Base-by-base conservation (phyloP, 2,329 filamentous ascomycete species). In the Beauveria varroae region DNA sequence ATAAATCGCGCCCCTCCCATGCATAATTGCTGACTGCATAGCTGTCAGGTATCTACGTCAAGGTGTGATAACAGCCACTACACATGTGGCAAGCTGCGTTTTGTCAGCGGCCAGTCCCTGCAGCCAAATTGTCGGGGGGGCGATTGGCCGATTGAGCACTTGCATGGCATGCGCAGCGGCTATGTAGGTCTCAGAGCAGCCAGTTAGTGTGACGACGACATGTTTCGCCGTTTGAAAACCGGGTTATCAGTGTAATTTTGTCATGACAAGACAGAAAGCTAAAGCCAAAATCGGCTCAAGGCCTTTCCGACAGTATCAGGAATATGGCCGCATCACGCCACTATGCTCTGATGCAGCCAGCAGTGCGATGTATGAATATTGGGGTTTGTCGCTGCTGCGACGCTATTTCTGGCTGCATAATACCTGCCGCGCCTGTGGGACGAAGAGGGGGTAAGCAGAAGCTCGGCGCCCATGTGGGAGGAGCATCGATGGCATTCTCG, bases 141-240 rank as follows among this genome's bases (percentile, higher is more conserved):
- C 37, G 71, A 67, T 72, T 70, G 72, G 37, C 57, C 37, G 71
- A 67, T 72, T 70, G 72, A 74, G 70, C 72, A 74, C 72, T 74
- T 73, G 72, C 73, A 74, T 75, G 68, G 71, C 67, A 72, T 73
- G 72, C 72, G 73, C 70, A 74, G 73, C 73, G 73, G 73, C 71
- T 74, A 75, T 75, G 73, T 74, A 72, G 67, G 68, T 71, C 68
- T 70, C 57, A 67, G 49, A 62, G 61, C 40, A 63, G 66, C 65
- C 66, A 59, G 41, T 28, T 57, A 57, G 55, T 49, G 43, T 49
- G 44, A 57, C 44, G 55, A 49, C 43, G 44, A 50, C 22, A 37
- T 52, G 57, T 37, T 53, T 59, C 47, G 22, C 49, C 37, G 37
- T 46, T 46, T 44, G 5, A 24, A 22, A 49, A 3, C 53, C 43